Evolutionary conservation across 2,329 filamentous ascomycete species (phyloP).

Genomic region (Scedosporium apiospermum): DNA sequence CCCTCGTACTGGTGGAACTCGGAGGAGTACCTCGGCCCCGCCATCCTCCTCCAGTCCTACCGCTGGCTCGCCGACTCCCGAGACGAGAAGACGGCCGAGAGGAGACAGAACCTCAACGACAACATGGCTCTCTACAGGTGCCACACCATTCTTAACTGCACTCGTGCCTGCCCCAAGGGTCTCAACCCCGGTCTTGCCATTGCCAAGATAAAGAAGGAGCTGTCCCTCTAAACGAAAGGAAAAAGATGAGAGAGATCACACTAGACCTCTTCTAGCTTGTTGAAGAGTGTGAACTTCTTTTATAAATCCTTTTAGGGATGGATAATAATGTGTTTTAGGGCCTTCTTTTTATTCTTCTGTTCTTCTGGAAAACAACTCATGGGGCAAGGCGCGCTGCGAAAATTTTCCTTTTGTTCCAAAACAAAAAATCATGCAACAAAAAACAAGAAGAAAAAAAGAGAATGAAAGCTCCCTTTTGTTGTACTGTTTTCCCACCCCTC

Average conservation of each 20-base stretch:
- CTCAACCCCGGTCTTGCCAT: conserved; percentile 92
- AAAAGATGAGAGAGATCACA: background rate
- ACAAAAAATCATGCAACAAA: background rate
- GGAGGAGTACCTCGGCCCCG: conserved; percentile 95
- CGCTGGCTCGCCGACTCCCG: conserved; percentile 93
- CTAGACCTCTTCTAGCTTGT: background rate
- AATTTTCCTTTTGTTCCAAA: conserved; percentile 1
- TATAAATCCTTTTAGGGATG: background rate
- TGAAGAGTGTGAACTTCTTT: background rate
- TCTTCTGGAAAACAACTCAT: background rate
- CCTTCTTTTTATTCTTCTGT: background rate
- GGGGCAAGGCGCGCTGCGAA: background rate
- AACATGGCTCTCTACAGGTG: conserved; percentile 98
- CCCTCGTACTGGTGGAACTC: conserved; percentile 99
- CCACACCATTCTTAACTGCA: conserved; percentile 99
- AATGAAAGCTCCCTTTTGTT: background rate
- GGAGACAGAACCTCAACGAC: conserved; percentile 90
- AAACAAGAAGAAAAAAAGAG: background rate
- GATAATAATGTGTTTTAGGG: background rate
- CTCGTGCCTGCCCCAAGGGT: conserved; percentile 94
- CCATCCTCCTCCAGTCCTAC: conserved; percentile 95
- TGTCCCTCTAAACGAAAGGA: conserved; percentile 47
- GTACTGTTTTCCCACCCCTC: background rate
- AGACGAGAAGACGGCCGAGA: conserved; percentile 80
- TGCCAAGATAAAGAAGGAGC: conserved; percentile 96